Percentiles rank a stretch among this genome's conserved stretches.
Evolutionary conservation across 2,329 filamentous ascomycete species (phyloP).

Genomic region (Diaporthe vexans): DNA sequence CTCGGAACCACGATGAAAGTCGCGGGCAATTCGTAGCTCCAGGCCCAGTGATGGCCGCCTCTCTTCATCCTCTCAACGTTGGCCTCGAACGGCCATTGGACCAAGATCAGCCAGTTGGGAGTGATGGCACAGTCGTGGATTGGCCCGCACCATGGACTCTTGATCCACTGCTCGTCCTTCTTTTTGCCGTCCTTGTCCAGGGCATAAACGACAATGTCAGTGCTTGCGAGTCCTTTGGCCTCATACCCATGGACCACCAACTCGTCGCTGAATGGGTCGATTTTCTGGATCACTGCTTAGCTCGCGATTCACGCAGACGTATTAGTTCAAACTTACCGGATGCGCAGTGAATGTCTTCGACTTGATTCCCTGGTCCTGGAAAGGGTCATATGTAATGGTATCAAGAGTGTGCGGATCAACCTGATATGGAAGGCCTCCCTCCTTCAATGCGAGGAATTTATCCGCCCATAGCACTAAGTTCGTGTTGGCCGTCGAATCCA

Average conservation of each 20-base stretch:
- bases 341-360: constrained; percentile 55
- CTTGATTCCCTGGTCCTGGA: constrained; percentile 51
- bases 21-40: constrained; percentile 45
- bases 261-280: constrained; percentile 53
- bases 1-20: constrained; percentile 44
- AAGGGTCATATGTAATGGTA: constrained; percentile 53
- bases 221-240: constrained; percentile 54
- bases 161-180: constrained; percentile 51
- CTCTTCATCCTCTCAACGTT: constrained; percentile 54
- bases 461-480: constrained; percentile 63
- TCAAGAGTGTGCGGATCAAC: constrained; percentile 54
- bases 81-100: constrained; percentile 52
- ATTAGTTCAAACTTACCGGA: constrained; percentile 40
- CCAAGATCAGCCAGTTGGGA: constrained; percentile 53
- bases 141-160: constrained; percentile 49
- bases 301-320: background rate
- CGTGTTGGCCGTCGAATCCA: constrained; percentile 60
- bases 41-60: constrained; percentile 55
- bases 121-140: constrained; percentile 58
- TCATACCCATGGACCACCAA: constrained; percentile 56
- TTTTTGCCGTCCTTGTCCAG: constrained; percentile 48
- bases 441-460: constrained; percentile 60
- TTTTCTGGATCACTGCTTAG: constrained; percentile 43
- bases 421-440: constrained; percentile 54
- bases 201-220: constrained; percentile 52